These are phyloP conservation scores for Aspergillus baeticus DNA, from an alignment of 495 filamentous ascomycete genomes.

Conservation along the genomic window DNA sequence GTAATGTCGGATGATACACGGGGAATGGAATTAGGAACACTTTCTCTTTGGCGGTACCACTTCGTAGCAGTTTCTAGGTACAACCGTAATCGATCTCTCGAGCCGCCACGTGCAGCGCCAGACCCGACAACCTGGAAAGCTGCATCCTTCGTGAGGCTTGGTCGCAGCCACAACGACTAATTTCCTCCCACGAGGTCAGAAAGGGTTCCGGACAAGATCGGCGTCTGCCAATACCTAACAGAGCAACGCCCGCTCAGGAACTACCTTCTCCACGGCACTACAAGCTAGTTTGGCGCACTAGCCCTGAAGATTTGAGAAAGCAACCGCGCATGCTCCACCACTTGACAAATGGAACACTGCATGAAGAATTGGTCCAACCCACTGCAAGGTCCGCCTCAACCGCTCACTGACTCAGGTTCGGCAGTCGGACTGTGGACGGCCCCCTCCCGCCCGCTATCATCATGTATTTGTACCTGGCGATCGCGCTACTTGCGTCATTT, in stretches of 20 bases:
- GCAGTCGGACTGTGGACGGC: too few relatives aligned
- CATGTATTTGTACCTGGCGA: slow-evolving; percentile 6
- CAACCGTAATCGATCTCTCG: background rate
- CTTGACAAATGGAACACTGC: background rate
- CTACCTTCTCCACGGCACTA: background rate
- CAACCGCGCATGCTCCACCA: background rate
- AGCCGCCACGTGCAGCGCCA: background rate
- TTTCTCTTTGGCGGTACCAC: background rate
- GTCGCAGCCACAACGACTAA: background rate
- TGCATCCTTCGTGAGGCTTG: background rate
- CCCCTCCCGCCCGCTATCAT: background rate
- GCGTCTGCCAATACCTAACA: background rate
- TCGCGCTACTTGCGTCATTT: background rate
- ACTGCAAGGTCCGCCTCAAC: too few relatives aligned
- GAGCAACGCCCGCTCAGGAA: background rate
- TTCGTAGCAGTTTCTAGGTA: background rate
- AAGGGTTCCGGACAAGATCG: background rate
- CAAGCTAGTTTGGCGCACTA: background rate
- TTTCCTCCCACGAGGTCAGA: background rate
- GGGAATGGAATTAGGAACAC: background rate
- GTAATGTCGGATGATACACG: background rate
- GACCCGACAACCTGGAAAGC: background rate
- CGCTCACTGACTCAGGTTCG: too few relatives aligned
- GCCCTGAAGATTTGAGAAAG: too few relatives aligned
- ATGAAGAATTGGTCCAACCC: too few relatives aligned